Percentiles rank a stretch among this genome's conserved stretches.
Conservation (phyloP, 2,329 filamentous ascomycete genomes). For the Claviceps spartinae region DNA sequence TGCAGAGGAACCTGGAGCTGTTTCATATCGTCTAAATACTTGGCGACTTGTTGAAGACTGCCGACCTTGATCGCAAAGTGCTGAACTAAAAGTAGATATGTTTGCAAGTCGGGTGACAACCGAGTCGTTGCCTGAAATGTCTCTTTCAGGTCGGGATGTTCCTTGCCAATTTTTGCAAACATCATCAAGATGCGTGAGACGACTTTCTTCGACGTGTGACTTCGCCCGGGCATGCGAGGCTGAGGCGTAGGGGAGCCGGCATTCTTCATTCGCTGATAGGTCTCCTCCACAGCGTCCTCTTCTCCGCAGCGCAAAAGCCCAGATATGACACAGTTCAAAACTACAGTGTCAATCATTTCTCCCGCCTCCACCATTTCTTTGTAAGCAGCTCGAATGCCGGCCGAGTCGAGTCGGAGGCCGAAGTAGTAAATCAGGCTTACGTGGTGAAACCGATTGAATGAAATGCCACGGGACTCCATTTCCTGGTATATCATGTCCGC, state of each 20-base stretch:
- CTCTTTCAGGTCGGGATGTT: constrained; percentile 39
- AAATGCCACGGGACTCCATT: constrained; percentile 56
- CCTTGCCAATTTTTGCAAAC: constrained; percentile 40
- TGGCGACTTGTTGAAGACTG: constrained; percentile 55
- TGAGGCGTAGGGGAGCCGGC: constrained; percentile 29
- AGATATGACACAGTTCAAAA: constrained; percentile 75
- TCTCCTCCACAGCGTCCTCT: constrained; percentile 58
- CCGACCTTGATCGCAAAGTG: constrained; percentile 58
- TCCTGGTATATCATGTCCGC: constrained; percentile 77
- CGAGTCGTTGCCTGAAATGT: constrained; percentile 47
- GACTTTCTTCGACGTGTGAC: constrained; percentile 33
- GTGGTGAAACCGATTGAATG: constrained; percentile 66
- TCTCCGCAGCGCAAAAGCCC: constrained; percentile 68
- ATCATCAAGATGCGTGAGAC: constrained; percentile 44
- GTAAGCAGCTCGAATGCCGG: constrained; percentile 65
- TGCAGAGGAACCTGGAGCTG: constrained; percentile 53
- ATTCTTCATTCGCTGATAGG: constrained; percentile 75
- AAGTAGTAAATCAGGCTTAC: constrained; percentile 74
- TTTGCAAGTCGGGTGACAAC: constrained; percentile 61
- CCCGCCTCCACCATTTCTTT: constrained; percentile 69
- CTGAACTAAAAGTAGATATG: constrained; percentile 66
- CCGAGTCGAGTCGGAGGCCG: constrained; percentile 59
- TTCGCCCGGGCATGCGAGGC: constrained; percentile 26
- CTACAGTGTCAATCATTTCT: constrained; percentile 76
- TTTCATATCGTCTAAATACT: constrained; percentile 71